Base-by-base conservation (phyloP, 805 yeast genomes). In the Wickerhamomyces subpelliculosus region DNA sequence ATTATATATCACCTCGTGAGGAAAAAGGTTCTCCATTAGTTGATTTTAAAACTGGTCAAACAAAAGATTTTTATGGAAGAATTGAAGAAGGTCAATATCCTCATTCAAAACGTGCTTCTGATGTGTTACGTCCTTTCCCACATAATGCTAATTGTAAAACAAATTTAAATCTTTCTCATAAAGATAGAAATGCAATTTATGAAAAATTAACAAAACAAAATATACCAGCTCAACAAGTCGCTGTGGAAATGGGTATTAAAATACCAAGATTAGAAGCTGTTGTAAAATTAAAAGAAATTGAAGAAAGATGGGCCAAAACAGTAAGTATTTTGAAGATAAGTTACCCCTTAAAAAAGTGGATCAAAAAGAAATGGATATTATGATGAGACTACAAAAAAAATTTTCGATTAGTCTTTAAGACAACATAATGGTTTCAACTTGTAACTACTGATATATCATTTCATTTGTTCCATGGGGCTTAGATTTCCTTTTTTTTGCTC, bases 251-350 rank as follows among this genome's bases (percentile, higher is more conserved):
- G 54, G 90, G 94, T 4, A 67, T 90, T 47, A 84, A 86, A 55
- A 75, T 88, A 44, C 84, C 88, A 37, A 76, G 97, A 58, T 70
- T 93, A 17, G 96, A 89, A 55, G 97, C 97, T n/a, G 70, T 90
- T 40, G 64, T 84, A 20, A 78, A 74, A 57, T 71, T 90, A 45
- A 68, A 73, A 44, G 67, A 66, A 23, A 70, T 89, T 37, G 94
- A 90, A 61, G 61, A 73, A 45, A 62, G 70, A 39, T 75, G 82
- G 80, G 68, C 61, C 36, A 61, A 68, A 48, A 57, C 72, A 52
- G 90, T 80, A 73, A 65, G 86, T 75, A 55, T 44, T 27, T 27
- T 4, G 7, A 5, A 14, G 18, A n/a, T 14, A 8, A 17, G 18
- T n/a, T n/a, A n/a, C n/a, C n/a, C n/a, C n/a, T n/a, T n/a, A n/a